Base-by-base conservation (phyloP, 805 yeast species). In the Candida piceae region DNA sequence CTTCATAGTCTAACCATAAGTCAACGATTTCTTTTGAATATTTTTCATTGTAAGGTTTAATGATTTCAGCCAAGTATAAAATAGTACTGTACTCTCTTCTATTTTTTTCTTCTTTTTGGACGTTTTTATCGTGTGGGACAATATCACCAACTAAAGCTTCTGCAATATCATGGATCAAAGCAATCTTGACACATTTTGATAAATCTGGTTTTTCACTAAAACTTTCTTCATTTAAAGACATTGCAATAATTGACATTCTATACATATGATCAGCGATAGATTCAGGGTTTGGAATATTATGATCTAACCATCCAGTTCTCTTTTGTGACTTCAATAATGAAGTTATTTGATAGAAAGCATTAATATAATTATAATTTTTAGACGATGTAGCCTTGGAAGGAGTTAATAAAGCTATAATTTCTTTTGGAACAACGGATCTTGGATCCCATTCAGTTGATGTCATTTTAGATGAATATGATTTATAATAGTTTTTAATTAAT, bases 181-280 rank as follows among this genome's bases (percentile, higher is more conserved):
- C 88, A 36, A 90, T 88, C 61, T 84, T 82, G 34, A 80, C 82
- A 66, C 96, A 87, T 49, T 76, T 76, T 41, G 74, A 70, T 18
- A 74, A 66, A 59, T 84, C 78, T 2, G 66, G 60, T 61, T 31
- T 38, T 13, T 42, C 42, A 6, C 43, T 39, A 18, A 44, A 46
- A 21, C 40, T 42, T 12, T 42, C 42, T 11, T 42, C 49, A 15
- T 76, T 74, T 29, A 86, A 70, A 17, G 87, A 60, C 82, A 88
- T 76, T 16, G 90, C 69, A 29, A 87, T 76, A 16, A 89, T 66
- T 5, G 87, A 78, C 96, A 90, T 89, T 39, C 98, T 70, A 57
- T 90, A 89, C 96, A 89, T 89, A 60, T 90, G 97, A 61, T 89
- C 97, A n/a, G 86, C 74, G 35, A 88, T 87, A 35, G 84, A 75